phyloP scores from a whole-genome alignment of 2,329 filamentous ascomycete genomes.

The Dendryphion nanum region DNA sequence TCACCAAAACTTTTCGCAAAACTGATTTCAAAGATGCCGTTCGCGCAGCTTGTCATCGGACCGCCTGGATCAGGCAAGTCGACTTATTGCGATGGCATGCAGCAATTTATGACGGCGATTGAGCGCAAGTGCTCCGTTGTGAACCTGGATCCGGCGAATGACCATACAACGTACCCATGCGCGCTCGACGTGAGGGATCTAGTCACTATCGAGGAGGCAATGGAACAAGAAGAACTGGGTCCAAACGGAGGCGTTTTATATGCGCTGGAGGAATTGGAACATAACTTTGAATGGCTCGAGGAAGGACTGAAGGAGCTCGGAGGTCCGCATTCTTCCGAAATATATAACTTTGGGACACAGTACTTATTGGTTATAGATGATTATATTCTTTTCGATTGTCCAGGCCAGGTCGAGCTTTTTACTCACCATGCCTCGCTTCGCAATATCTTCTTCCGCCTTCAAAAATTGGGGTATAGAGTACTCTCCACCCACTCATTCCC shows the following conservation, averaged over 20 bases:
- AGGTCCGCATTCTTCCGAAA: slow-evolving; percentile 48
- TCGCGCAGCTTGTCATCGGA: slow-evolving; percentile 83
- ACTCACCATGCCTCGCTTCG: slow-evolving; percentile 90
- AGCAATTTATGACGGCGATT: slow-evolving; percentile 96
- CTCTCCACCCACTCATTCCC: slow-evolving; percentile 35
- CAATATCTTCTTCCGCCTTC: slow-evolving; percentile 85
- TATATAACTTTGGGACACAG: too few relatives aligned
- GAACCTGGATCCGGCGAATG: slow-evolving; percentile 96
- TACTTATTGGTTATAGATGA: too few relatives aligned
- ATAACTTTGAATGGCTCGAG: slow-evolving; percentile 91
- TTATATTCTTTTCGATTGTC: slow-evolving; percentile 93
- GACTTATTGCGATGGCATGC: slow-evolving; percentile 98
- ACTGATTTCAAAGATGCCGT: slow-evolving; percentile 47
- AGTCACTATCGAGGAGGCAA: slow-evolving; percentile 89
- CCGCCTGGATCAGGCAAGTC: slow-evolving; percentile 95
- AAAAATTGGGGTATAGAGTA: slow-evolving; percentile 91
- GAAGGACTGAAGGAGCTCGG: slow-evolving; percentile 74
- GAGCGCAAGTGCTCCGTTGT: slow-evolving; percentile 92
- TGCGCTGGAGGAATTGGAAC: slow-evolving; percentile 90
- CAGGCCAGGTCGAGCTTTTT: slow-evolving; percentile 94
- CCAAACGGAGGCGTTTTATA: slow-evolving; percentile 93
- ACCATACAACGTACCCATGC: slow-evolving; percentile 82
- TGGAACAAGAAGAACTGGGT: slow-evolving; percentile 85
- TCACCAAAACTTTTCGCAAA: not conserved
- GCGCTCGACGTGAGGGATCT: slow-evolving; percentile 88